Base-by-base conservation (phyloP, 306 rosid genomes). In the Prinsepia uniflora region DNA sequence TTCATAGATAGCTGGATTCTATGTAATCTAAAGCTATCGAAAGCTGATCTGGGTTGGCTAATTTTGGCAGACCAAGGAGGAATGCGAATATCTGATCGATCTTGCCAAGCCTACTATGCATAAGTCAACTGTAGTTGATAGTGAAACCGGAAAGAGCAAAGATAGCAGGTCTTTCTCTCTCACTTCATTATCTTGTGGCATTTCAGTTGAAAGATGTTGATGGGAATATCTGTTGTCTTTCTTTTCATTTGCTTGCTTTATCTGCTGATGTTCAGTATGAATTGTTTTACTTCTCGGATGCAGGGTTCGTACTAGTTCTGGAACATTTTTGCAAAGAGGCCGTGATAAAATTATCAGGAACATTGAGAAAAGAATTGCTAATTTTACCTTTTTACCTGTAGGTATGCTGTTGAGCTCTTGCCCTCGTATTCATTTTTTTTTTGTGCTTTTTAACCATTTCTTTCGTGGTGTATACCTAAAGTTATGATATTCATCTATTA, bases 231-330 rank as follows among this genome's bases (percentile, higher is more conserved):
- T n/a, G 39, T 60, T 67, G 64, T 40, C 50, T 11, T 63, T 49
- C 10, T 17, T 44, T 22, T 30, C 11, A 52, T 56, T 73, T 15
- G 18, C 58, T 70, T 68, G 36, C 44, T 5, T 40, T 45, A 63
- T n/a, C 24, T 50, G 40, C 42, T 69, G 45, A 44, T 36, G 44
- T 14, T 53, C 34, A 39, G 47, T 67, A 45, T 13, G n/a, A 39
- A 39, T 52, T 63, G 42, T 18, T 47, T 60, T 8, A 30, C 11
- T 54, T 49, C 45, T 14, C 42, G 64, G 46, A 15, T 70, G 62
- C 75, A 95, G 99, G 78, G 99, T 95, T 55, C 96, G 99, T 7
- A 95, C 99, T 39, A 95, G 99, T 79, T 89, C 91, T 40, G 99
- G 97, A 76, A 95, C 99, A 69, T 95, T 95, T 84, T 82, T 95